Conservation (phyloP, 2,329 filamentous ascomycete genomes). For the Aspergillus ustus region DNA sequence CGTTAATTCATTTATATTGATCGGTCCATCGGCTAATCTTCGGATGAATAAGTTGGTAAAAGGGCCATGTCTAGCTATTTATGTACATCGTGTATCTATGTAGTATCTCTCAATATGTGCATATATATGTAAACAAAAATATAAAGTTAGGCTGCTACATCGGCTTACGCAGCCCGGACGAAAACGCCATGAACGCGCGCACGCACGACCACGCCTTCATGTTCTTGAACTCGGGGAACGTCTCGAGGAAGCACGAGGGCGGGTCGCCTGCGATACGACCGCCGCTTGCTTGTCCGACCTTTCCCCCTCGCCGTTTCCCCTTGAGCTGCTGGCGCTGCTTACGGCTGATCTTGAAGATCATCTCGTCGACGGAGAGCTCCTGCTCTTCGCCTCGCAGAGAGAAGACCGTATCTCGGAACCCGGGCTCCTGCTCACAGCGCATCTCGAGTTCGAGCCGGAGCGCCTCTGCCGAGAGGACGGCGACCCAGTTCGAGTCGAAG, state of each 20-base stretch:
- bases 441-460: background rate
- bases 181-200: background rate
- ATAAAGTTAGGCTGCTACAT: too few relatives aligned
- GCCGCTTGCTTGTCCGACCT: too few relatives aligned
- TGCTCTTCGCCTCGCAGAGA: background rate
- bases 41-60: too few relatives aligned
- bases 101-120: too few relatives aligned
- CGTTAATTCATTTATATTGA: too few relatives aligned
- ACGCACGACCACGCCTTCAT: background rate
- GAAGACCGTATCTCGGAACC: background rate
- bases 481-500: conserved; percentile 1
- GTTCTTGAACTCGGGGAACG: background rate
- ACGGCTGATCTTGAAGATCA: background rate
- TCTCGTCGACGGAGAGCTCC: background rate
- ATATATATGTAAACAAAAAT: too few relatives aligned
- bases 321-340: background rate
- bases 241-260: background rate
- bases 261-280: background rate
- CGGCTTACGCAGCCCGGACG: too few relatives aligned
- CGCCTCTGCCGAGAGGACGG: background rate
- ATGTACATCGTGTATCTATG: too few relatives aligned
- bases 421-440: background rate
- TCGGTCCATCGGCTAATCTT: too few relatives aligned
- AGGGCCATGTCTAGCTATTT: too few relatives aligned
- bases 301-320: too few relatives aligned